Percentiles rank a stretch among this genome's conserved stretches.
phyloP scores from a whole-genome alignment of 768 basidiomycete genomes.

The Termitomyces eurrhizus region DNA sequence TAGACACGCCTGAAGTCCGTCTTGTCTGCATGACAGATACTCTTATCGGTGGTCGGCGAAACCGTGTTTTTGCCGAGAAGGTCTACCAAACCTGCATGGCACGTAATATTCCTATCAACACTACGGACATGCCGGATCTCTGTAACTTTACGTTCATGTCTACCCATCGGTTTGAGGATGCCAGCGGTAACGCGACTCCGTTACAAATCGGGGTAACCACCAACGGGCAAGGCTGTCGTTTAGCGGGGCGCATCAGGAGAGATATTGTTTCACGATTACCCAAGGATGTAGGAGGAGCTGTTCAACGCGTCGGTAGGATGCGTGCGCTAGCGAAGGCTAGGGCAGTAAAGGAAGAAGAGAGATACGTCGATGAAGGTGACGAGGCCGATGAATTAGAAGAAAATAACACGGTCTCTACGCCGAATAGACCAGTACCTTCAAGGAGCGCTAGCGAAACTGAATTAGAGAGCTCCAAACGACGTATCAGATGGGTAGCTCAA shows the following conservation, averaged over 20 bases:
- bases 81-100: constrained; percentile 53
- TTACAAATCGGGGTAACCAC: constrained; percentile 84
- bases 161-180: constrained; percentile 73
- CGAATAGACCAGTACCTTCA: constrained; percentile 66
- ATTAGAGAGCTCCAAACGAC: constrained; percentile 48
- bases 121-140: constrained; percentile 80
- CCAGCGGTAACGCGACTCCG: constrained; percentile 39
- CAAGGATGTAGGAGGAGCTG: constrained; percentile 68
- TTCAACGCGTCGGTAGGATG: constrained; percentile 67
- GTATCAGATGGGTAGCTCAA: constrained; percentile 93
- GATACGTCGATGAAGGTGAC: constrained; percentile 16
- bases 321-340: constrained; percentile 43
- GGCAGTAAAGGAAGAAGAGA: constrained; percentile 11
- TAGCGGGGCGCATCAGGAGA: constrained; percentile 73
- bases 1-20: constrained; percentile 23
- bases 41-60: constrained; percentile 42
- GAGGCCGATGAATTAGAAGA: constrained; percentile 46
- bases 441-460: constrained; percentile 35
- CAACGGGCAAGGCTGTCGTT: constrained; percentile 86
- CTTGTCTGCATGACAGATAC: constrained; percentile 86
- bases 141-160: constrained; percentile 91
- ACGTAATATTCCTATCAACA: constrained; percentile 72
- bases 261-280: constrained; percentile 80
- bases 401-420: constrained; percentile 51
- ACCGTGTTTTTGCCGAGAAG: constrained; percentile 47